These are phyloP conservation scores for Kandelia obovata DNA, from an alignment of 345 rosid genomes.

Conservation along the genomic window DNA sequence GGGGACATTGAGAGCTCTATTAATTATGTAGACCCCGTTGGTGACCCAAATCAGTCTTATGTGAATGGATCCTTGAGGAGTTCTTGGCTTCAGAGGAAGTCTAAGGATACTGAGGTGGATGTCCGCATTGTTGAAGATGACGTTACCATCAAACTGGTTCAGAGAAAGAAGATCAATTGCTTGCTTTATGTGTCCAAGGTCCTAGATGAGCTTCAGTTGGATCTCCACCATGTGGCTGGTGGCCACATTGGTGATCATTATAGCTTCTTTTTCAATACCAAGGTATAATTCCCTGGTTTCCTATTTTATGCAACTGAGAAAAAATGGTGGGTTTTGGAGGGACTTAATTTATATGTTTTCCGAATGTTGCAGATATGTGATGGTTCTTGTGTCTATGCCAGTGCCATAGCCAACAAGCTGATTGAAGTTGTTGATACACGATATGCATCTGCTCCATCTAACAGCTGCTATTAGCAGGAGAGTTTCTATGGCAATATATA, in stretches of 20 bases:
- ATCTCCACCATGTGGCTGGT: slow-evolving; percentile 83
- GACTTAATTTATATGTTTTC: neutral
- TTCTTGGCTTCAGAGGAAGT: slow-evolving; percentile 88
- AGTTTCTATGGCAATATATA: neutral
- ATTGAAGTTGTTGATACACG: slow-evolving; percentile 29
- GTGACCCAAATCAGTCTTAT: slow-evolving; percentile 45
- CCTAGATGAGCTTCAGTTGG: slow-evolving; percentile 75
- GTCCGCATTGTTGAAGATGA: slow-evolving; percentile 81
- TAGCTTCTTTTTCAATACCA: slow-evolving; percentile 77
- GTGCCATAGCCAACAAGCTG: slow-evolving; percentile 31
- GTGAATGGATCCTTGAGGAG: slow-evolving; percentile 54
- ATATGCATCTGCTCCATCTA: slow-evolving; percentile 18
- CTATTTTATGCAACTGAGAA: neutral
- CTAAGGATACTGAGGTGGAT: slow-evolving; percentile 80
- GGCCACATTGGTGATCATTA: slow-evolving; percentile 81
- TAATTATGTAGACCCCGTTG: slow-evolving; percentile 33
- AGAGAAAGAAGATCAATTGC: slow-evolving; percentile 75
- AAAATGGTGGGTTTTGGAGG: neutral
- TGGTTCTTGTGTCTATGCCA: slow-evolving; percentile 31
- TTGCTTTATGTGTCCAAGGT: slow-evolving; percentile 70
- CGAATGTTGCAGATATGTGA: slow-evolving; percentile 23
- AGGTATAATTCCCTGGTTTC: slow-evolving; percentile 38
- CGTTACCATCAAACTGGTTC: slow-evolving; percentile 81
- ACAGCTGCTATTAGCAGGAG: slow-evolving; percentile 6
- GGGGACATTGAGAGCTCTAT: slow-evolving; percentile 41